These are phyloP conservation scores for Metschnikowia colocasiae DNA, from an alignment of 805 yeast genomes.

Conservation along the genomic window DNA sequence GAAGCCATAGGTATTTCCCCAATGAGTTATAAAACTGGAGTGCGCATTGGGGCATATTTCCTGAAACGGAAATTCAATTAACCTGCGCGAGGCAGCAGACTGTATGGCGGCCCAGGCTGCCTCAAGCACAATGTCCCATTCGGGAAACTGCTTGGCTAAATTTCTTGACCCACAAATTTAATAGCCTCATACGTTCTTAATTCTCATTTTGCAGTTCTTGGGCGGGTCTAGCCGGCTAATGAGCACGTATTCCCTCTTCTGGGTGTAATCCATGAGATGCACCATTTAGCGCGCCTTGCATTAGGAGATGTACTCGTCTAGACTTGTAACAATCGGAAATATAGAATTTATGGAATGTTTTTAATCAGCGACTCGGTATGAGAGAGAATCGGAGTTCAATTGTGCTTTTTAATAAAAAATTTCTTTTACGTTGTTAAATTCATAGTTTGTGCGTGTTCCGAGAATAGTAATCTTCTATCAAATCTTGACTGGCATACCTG, in stretches of 20 bases:
- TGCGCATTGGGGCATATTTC: conserved; percentile 2
- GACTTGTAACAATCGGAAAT: background rate
- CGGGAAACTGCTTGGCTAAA: background rate
- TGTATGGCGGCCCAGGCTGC: background rate
- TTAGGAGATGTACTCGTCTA: background rate
- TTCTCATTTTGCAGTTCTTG: background rate
- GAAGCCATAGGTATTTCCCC: background rate
- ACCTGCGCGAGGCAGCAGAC: background rate
- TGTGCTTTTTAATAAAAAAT: background rate
- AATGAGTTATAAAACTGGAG: conserved; percentile 5
- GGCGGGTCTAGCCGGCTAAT: background rate
- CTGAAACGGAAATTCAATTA: conserved; percentile 2
- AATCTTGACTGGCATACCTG: too few relatives aligned
- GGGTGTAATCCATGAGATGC: background rate
- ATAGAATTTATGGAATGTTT: background rate
- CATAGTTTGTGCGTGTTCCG: background rate
- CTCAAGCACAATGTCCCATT: background rate
- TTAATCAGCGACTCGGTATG: background rate
- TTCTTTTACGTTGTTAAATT: background rate
- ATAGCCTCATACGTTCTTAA: background rate
- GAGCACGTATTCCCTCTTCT: background rate
- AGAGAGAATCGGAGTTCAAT: background rate
- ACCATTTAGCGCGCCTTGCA: background rate
- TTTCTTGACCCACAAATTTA: background rate
- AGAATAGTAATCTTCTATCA: too few relatives aligned